These are phyloP conservation scores for Candida endomychidarum DNA, from an alignment of 805 yeast species.

Conservation along the genomic window DNA sequence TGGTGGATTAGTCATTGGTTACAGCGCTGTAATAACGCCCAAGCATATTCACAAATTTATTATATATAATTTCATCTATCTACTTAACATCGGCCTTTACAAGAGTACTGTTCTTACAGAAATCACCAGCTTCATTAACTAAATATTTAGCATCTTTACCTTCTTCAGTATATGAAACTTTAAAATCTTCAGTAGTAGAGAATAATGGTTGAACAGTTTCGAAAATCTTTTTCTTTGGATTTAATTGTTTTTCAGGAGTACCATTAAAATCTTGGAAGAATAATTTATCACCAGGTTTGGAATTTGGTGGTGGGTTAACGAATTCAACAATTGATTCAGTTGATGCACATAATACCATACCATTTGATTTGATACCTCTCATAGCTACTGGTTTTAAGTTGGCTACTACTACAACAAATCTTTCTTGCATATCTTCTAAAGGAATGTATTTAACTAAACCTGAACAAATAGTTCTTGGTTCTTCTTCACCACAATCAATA, in stretches of 20 bases:
- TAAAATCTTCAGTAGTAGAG: conserved; percentile 71
- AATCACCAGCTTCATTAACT: conserved; percentile 77
- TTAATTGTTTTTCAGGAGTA: conserved; percentile 85
- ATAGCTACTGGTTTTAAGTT: conserved; percentile 96
- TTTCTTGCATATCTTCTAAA: conserved; percentile 92
- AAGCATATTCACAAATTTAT: too few relatives aligned
- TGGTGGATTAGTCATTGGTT: too few relatives aligned
- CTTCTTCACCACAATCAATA: conserved; percentile 93
- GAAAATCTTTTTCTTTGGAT: conserved; percentile 98
- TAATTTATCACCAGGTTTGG: conserved; percentile 93
- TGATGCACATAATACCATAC: conserved; percentile 96
- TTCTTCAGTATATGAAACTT: conserved; percentile 78
- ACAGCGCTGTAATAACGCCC: too few relatives aligned
- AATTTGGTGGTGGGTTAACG: conserved; percentile 89
- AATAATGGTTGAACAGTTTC: conserved; percentile 92
- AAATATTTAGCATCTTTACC: conserved; percentile 73
- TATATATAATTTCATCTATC: neutral
- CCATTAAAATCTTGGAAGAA: conserved; percentile 91
- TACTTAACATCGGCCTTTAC: conserved; percentile 67
- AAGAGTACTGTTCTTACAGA: conserved; percentile 70
- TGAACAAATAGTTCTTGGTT: conserved; percentile 97
- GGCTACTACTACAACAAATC: conserved; percentile 87
- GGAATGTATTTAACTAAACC: conserved; percentile 90
- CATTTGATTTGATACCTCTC: conserved; percentile 95
- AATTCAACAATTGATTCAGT: conserved; percentile 76